These are phyloP conservation scores for Clonostachys sp. DNA, from an alignment of 2,329 filamentous ascomycete genomes.

Conservation along the genomic window DNA sequence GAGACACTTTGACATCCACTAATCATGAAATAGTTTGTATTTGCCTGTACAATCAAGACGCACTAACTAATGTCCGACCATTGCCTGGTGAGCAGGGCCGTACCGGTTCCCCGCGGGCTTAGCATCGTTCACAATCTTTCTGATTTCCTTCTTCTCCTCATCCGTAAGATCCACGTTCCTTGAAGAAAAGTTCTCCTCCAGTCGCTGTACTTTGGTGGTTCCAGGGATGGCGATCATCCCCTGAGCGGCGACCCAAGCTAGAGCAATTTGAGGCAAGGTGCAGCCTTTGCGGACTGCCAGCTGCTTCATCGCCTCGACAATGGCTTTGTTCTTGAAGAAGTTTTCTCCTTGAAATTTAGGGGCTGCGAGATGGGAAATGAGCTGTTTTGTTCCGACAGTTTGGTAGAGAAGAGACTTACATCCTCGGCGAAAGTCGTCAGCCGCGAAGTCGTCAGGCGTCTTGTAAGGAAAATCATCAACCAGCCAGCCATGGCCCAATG, in stretches of 20 bases:
- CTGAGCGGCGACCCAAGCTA: slow-evolving; percentile 32
- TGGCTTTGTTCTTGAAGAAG: slow-evolving; percentile 34
- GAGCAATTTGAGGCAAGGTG: slow-evolving; percentile 25
- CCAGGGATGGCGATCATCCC: slow-evolving; percentile 40
- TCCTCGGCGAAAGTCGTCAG: slow-evolving; percentile 30
- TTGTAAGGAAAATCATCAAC: slow-evolving; percentile 35
- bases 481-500: slow-evolving; percentile 40
- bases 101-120: slow-evolving; percentile 31
- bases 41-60: too few species aligned
- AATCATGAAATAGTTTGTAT: too few species aligned
- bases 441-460: slow-evolving; percentile 37
- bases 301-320: slow-evolving; percentile 33
- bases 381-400: slow-evolving; percentile 11
- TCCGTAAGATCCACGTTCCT: slow-evolving; percentile 25
- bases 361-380: slow-evolving; percentile 4
- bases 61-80: slow-evolving; percentile 5
- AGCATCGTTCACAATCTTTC: slow-evolving; percentile 25
- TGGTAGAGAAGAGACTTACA: slow-evolving; percentile 13
- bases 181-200: slow-evolving; percentile 33
- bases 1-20: too few species aligned
- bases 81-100: slow-evolving; percentile 3
- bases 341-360: slow-evolving; percentile 35
- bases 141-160: slow-evolving; percentile 30
- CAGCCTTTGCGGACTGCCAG: slow-evolving; percentile 23
- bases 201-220: slow-evolving; percentile 29